Evolutionary conservation across 768 basidiomycete genomes (phyloP).

Genomic region (Sarcomyxa edulis): DNA sequence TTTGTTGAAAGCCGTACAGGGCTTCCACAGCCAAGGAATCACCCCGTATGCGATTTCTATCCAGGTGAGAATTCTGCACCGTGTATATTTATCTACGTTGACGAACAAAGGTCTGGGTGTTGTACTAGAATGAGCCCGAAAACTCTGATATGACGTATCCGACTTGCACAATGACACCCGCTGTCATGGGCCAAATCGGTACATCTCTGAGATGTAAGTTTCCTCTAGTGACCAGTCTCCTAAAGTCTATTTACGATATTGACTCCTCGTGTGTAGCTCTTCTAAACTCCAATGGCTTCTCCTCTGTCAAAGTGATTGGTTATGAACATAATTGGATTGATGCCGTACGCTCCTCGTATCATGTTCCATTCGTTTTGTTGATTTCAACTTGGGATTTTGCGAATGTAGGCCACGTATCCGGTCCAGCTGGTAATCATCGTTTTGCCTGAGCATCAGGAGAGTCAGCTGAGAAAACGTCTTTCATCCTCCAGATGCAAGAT

Average conservation of each 20-base stretch:
- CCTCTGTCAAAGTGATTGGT: slow-evolving; percentile 56
- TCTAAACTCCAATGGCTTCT: slow-evolving; percentile 59
- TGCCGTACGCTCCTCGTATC: no score
- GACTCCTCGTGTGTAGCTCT: no score
- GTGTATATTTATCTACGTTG: no score
- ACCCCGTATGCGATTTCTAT: slow-evolving; percentile 59
- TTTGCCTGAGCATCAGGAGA: background rate
- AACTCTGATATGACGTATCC: slow-evolving; percentile 67
- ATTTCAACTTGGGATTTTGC: no score
- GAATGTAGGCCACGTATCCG: no score
- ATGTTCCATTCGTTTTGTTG: no score
- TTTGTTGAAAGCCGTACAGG: slow-evolving; percentile 67
- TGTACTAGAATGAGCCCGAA: slow-evolving; percentile 52
- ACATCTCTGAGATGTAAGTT: slow-evolving; percentile 46
- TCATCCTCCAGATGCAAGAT: slow-evolving; percentile 41
- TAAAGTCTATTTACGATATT: no score
- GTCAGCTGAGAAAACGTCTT: background rate
- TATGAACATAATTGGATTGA: slow-evolving; percentile 72
- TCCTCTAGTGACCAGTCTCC: no score
- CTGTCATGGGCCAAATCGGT: slow-evolving; percentile 55
- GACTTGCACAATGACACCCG: slow-evolving; percentile 48
- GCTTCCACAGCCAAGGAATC: slow-evolving; percentile 58
- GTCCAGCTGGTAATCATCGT: slow-evolving; percentile 43
- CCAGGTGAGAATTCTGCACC: no score
- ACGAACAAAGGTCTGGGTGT: no score